Conservation (phyloP, 257 asterid genomes). For the Solanum chmielewskii region DNA sequence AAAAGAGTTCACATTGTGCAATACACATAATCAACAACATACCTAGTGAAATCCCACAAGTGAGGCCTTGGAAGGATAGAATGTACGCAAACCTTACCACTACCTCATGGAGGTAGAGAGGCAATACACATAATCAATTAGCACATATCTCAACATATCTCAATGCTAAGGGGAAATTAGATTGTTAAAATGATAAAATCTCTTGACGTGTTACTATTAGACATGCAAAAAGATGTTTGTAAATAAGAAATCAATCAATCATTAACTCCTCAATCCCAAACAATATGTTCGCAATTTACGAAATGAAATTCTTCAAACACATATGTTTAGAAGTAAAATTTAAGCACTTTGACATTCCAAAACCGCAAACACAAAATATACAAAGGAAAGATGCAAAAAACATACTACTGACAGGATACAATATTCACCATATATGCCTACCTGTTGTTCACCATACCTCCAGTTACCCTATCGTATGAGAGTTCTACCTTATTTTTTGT, state of each 20-base stretch:
- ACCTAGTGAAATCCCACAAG: neutral
- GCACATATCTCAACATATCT: neutral
- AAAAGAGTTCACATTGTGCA: neutral
- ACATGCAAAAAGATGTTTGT: neutral
- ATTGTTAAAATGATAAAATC: neutral
- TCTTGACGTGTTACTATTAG: neutral
- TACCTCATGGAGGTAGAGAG: neutral
- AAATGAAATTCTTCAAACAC: neutral
- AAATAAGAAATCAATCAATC: neutral
- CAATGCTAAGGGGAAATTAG: neutral
- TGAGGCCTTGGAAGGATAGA: neutral
- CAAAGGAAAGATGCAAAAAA: neutral
- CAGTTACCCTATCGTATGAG: neutral
- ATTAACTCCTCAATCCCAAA: neutral
- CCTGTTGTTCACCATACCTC: neutral
- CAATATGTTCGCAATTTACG: neutral
- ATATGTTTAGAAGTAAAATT: neutral
- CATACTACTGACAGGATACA: neutral
- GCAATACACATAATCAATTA: neutral
- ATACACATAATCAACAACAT: neutral
- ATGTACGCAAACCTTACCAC: neutral
- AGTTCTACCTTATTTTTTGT: neutral
- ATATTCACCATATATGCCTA: neutral
- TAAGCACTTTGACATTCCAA: neutral
- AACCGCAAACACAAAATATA: neutral